Base-by-base conservation (phyloP, 2,329 filamentous ascomycete species). In the Atkinsonella hypoxylon region DNA sequence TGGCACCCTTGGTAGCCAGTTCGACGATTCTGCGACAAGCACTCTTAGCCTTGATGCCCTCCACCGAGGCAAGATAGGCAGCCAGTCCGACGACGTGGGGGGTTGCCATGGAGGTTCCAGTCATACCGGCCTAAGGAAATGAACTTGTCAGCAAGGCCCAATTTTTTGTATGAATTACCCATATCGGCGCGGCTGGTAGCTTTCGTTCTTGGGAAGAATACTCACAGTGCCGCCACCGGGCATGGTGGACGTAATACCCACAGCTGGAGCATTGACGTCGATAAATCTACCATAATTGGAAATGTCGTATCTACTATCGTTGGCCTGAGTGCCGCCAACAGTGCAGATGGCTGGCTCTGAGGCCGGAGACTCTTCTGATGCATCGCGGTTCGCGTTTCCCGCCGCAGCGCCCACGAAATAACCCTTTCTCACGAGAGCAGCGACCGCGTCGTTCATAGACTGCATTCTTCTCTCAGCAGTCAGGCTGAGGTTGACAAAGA, bases 401-500 rank as follows among this genome's bases (percentile, higher is more conserved):
- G 74, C 75, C 3, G 75, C 74, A 13, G 76, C 74, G 50, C 70
- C 73, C 39, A 75, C 63, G 51, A 74, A 72, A 51, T 76, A 62
- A 26, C 74, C 74, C 1, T 63, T 59, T 26, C 53, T 54, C 55
- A 71, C 62, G 34, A 73, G 64, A 43, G 61, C 63, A 12, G 63
- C 63, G 20, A 74, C 71, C 11, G 73, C 73, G 36, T 57, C 60
- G 66, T 77, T 77, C 54, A 75, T 59, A 17, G 72, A 59, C 50
- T 12, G 20, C 50, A 15, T 54, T 56, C 50, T 54, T n/a, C 45
- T 39, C 5, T 47, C 57, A 2, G 64, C 47, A 7, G 70, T 72
- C 9, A 78, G 70, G 10, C 70, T 74, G 73, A 77, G 74, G 63
- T 70, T 75, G 54, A 72, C 67, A 22, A 77, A 73, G 41, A 68